Evolutionary conservation across 2,329 filamentous ascomycete genomes (phyloP).

Genomic region (Paecilomyces sp.): DNA sequence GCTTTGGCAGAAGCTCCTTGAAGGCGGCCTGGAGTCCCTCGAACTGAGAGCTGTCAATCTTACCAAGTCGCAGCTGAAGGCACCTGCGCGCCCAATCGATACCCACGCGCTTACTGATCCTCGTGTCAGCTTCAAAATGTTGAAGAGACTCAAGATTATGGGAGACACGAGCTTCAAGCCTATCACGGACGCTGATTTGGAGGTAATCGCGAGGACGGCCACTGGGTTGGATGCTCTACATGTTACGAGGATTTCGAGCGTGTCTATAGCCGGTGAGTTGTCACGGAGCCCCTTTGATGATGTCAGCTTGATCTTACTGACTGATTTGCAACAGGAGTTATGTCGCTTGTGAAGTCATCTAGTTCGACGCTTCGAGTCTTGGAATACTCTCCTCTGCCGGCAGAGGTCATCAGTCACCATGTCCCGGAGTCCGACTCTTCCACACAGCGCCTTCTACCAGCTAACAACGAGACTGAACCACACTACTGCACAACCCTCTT

Average conservation of each 20-base stretch:
- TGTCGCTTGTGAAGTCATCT: conserved; percentile 46
- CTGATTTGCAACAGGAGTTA: conserved; percentile 28
- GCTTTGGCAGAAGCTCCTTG: conserved; percentile 43
- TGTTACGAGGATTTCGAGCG: conserved; percentile 46
- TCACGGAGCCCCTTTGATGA: neutral
- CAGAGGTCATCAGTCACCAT: conserved; percentile 23
- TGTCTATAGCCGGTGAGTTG: conserved; percentile 39
- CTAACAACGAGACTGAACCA: neutral
- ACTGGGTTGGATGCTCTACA: conserved; percentile 47
- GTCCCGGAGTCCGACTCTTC: neutral
- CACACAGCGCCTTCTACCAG: neutral
- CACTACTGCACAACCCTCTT: conserved; percentile 10
- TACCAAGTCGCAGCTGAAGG: conserved; percentile 37
- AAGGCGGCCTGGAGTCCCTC: conserved; percentile 40
- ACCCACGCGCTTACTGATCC: conserved; percentile 36
- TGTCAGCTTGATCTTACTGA: conserved; percentile 3
- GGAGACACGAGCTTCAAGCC: conserved; percentile 48
- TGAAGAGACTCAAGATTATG: conserved; percentile 48
- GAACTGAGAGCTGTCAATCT: conserved; percentile 46
- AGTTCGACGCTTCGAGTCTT: conserved; percentile 42
- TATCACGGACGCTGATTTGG: conserved; percentile 43
- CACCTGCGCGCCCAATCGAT: conserved; percentile 34
- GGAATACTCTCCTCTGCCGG: conserved; percentile 47
- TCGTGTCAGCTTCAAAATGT: conserved; percentile 41
- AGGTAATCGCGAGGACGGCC: conserved; percentile 44